Conservation (phyloP, 208 protist genomes). For the Phytomonas sp. region DNA sequence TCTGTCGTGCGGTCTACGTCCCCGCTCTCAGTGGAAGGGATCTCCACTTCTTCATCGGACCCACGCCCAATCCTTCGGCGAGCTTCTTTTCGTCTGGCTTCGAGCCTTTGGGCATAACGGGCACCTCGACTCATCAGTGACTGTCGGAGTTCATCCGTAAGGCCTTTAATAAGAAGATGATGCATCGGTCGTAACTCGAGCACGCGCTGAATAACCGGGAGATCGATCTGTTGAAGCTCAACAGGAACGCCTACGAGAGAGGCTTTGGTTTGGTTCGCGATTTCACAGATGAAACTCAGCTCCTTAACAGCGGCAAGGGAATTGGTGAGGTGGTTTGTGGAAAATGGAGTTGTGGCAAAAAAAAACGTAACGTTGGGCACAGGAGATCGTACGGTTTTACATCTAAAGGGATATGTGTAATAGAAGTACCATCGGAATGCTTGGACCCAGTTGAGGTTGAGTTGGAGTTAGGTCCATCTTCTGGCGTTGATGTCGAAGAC, state of each 20-base stretch:
- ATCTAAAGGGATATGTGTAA: constrained; percentile 15
- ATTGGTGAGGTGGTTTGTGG: constrained; percentile 48
- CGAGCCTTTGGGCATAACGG: constrained; percentile 12
- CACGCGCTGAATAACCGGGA: constrained; percentile 23
- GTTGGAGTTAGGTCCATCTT: neutral
- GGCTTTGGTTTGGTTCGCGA: constrained; percentile 4
- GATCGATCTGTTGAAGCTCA: constrained; percentile 1
- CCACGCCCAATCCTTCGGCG: constrained; percentile 1
- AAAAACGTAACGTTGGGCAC: constrained; percentile 24
- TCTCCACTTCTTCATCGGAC: neutral
- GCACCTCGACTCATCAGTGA: constrained; percentile 10
- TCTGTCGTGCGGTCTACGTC: neutral
- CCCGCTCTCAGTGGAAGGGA: neutral
- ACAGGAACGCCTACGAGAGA: neutral
- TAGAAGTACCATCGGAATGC: neutral
- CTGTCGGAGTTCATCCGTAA: constrained; percentile 32
- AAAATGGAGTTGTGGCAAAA: constrained; percentile 63
- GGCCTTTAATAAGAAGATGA: constrained; percentile 38
- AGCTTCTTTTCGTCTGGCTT: constrained; percentile 9
- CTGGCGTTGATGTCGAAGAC: neutral
- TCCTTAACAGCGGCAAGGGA: constrained; percentile 71
- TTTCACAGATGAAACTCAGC: constrained; percentile 48
- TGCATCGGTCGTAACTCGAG: constrained; percentile 32
- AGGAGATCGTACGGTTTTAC: constrained; percentile 34
- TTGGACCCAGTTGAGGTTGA: neutral